A percentile compares a stretch with the other conserved stretches of the same genome.
phyloP scores from a whole-genome alignment of 1,284 basidiomycete genomes.

The Meira miltonrushii region DNA sequence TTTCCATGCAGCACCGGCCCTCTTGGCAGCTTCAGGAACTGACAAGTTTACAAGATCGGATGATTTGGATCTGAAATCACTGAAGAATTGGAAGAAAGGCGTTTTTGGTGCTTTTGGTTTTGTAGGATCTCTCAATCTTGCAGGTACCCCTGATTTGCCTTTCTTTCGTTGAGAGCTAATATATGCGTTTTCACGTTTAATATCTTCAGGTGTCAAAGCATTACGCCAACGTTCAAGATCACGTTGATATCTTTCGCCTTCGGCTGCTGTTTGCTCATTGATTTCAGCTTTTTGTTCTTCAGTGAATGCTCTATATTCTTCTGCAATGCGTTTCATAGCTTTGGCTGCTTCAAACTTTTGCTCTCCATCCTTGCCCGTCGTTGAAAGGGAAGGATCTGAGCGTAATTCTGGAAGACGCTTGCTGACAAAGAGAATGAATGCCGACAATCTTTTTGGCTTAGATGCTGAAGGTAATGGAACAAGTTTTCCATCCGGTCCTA shows the following conservation, averaged over 20 bases:
- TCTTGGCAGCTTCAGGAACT: neutral
- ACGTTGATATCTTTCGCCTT: constrained; percentile 35
- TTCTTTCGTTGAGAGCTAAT: constrained; percentile 33
- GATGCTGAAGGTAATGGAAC: constrained; percentile 43
- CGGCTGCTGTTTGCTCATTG: constrained; percentile 22
- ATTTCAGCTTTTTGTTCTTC: constrained; percentile 7
- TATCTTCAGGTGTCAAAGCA: constrained; percentile 40
- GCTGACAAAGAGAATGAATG: constrained; percentile 41
- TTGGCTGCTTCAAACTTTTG: constrained; percentile 34
- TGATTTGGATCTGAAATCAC: constrained; percentile 18
- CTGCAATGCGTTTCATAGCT: constrained; percentile 27
- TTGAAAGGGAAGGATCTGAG: constrained; percentile 27
- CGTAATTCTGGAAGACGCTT: constrained; percentile 33
- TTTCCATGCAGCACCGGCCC: neutral
- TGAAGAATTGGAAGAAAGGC: constrained; percentile 42
- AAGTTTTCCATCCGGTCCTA: constrained; percentile 37
- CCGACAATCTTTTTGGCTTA: constrained; percentile 37
- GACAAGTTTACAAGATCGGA: no score
- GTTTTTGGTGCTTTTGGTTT: constrained; percentile 39
- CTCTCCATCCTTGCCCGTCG: constrained; percentile 30
- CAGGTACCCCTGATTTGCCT: constrained; percentile 16
- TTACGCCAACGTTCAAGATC: constrained; percentile 38
- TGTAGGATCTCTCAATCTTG: constrained; percentile 30
- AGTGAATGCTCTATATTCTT: constrained; percentile 35
- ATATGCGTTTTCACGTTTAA: constrained; percentile 45